A percentile compares a stretch with the other conserved stretches of the same genome.
Evolutionary conservation across 108 stramenopile species (phyloP).

Genomic region (Poteriospumella lacustris): DNA sequence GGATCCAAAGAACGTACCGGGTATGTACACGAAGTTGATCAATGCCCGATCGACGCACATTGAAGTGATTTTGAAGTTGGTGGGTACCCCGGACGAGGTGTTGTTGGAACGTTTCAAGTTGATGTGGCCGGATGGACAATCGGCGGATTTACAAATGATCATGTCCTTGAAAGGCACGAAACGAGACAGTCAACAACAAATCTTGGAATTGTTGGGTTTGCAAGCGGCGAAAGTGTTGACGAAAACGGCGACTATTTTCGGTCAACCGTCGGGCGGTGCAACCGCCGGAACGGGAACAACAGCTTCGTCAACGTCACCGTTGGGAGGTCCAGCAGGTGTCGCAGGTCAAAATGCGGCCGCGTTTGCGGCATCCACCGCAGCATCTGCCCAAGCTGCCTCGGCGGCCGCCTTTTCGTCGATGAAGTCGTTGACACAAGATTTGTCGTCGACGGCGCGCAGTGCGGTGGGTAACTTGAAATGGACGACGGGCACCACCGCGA

Average conservation of each 20-base stretch:
- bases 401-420: slow-evolving; percentile 17
- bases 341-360: neutral
- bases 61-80: slow-evolving; percentile 90
- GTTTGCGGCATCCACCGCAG: neutral
- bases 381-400: neutral
- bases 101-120: slow-evolving; percentile 81
- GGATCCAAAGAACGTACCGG: slow-evolving; percentile 59
- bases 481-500: no score
- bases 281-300: neutral
- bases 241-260: neutral
- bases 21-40: slow-evolving; percentile 86
- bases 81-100: slow-evolving; percentile 76
- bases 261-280: neutral
- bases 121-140: slow-evolving; percentile 74
- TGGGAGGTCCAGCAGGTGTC: no score
- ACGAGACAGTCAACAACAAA: slow-evolving; percentile 67
- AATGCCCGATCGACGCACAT: slow-evolving; percentile 81
- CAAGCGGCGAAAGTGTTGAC: neutral
- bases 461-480: slow-evolving; percentile 27
- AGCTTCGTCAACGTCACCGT: neutral
- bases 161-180: slow-evolving; percentile 86
- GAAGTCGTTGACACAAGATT: slow-evolving; percentile 18
- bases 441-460: slow-evolving; percentile 12
- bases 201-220: slow-evolving; percentile 75
- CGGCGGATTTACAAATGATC: slow-evolving; percentile 70